Base-by-base conservation (phyloP, 352 stramenopile genomes). In the Phytophthora cryptogea region DNA sequence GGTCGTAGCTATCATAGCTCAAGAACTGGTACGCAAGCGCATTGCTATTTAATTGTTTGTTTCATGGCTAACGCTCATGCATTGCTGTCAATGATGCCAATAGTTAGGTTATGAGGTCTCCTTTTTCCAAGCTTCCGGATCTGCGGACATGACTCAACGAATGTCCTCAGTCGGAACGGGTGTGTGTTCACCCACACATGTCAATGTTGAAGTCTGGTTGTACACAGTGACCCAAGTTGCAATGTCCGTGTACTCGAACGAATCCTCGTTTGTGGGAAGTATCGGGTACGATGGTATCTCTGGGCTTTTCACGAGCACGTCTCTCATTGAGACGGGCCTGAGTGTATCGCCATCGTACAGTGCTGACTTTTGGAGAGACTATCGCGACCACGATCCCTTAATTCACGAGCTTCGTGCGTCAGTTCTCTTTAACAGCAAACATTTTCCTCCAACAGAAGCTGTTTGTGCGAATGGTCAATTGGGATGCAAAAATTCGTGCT, bases 361-460 rank as follows among this genome's bases (percentile, higher is more conserved):
- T 17, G 64, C 70, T 5, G 78, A 86, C 30, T 86, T 83, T 41
- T 88, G 76, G 73, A 62, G 78, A 40, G 70, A 80, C 43, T 88
- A 78, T 54, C 51, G 39, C 7, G 44, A 66, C 7, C 72, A 46
- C 9, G 50, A 78, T 5, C 23, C 39, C 5, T 35, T 80, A 28
- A 78, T 81, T 27, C 42, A 70, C 9, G 54, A 46, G 3, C 26
- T 80, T 8, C 41, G 59, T 7, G 53, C 64, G 0, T 79, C 68
- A 0, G 23, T 41, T 17, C 56, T 81, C 13, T 70, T 54, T 13
- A 48, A 54, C 26, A 66, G 76, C 35, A 11, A 33, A 3, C 64
- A 66, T 20, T 79, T 75, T 17, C 63, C 77, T 4, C 69, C 69
- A 23, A 44, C 40, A 13, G 59, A 57, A 11, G 50, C 42, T 4